These are phyloP conservation scores for Neurospora sublineolata DNA, from an alignment of 495 filamentous ascomycete genomes.

Conservation along the genomic window DNA sequence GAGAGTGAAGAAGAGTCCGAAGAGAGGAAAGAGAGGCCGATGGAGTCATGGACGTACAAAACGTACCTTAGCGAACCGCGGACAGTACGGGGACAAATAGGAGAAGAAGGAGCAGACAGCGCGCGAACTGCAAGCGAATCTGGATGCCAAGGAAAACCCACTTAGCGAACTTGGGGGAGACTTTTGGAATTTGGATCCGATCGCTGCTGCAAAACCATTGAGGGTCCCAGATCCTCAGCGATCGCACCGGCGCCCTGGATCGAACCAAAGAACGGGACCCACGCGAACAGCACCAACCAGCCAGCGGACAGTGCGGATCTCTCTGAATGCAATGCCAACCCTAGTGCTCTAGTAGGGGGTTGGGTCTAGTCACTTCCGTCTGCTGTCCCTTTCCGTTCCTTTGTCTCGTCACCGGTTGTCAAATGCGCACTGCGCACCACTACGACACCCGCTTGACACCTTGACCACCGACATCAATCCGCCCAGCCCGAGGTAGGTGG, in stretches of 20 bases:
- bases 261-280: conserved; percentile 6
- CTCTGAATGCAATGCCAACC: neutral
- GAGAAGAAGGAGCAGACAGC: neutral
- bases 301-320: neutral
- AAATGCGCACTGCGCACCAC: neutral
- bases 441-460: neutral
- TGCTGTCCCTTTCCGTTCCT: neutral
- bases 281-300: conserved; percentile 1
- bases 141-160: conserved; percentile 1
- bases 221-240: neutral
- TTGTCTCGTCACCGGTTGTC: neutral
- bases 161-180: too few species aligned
- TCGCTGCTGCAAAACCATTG: conserved; percentile 1
- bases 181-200: neutral
- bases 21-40: neutral
- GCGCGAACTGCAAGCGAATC: conserved; percentile 1
- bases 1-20: neutral
- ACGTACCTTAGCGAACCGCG: neutral
- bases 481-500: neutral
- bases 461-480: neutral
- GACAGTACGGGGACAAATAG: neutral
- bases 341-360: neutral
- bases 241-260: neutral
- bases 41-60: neutral
- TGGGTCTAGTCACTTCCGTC: neutral